Evolutionary conservation across 306 rosid species (phyloP), one percentile per base, ranked within the genome.

Genomic region (Benincasa hispida): DNA sequence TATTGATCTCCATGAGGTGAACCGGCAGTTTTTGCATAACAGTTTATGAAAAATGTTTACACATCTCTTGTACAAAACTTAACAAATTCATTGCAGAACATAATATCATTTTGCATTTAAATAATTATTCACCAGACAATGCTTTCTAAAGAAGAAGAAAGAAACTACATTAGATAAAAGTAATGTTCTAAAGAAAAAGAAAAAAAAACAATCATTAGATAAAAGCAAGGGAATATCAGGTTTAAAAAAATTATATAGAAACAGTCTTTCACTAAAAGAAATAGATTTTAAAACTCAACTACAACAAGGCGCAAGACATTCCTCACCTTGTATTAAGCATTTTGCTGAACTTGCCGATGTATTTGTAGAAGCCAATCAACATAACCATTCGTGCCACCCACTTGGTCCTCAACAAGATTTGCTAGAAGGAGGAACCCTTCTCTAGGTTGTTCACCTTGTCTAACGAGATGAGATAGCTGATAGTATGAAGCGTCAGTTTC

Each of bases 371-470:
- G 82, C 97, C 99, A 95, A 75, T 95, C 99, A 67, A 85, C 76
- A 83, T 95, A 95, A 68, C 99, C 90, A 79, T 83, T 88, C 60
- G 86, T 76, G 77, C 96, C 90, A 28, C 96, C 92, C 85, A 90
- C 87, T 81, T 88, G 99, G 73, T 92, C 98, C 92, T 95, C 99
- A 75, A 95, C 87, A 79, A 95, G 97, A 84, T 92, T 88, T 62
- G 91, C 79, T 51, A 95, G 96, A 2, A 92, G 77, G 61, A 95
- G 96, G 85, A 84, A 83, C 57, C 99, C 97, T 87, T 95, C 99
- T 79, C 89, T 88, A 68, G 98, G 98, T 50, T 95, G 98, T 82
- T 95, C 98, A 10, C 99, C 98, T 89, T 92, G 99, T 88, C 99
- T 89, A 82, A 95, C 97, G 85, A 95, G 97, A 74, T 86, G 86